Base-by-base conservation (phyloP, 257 asterid species). In the Jaltomata sinuosa region DNA sequence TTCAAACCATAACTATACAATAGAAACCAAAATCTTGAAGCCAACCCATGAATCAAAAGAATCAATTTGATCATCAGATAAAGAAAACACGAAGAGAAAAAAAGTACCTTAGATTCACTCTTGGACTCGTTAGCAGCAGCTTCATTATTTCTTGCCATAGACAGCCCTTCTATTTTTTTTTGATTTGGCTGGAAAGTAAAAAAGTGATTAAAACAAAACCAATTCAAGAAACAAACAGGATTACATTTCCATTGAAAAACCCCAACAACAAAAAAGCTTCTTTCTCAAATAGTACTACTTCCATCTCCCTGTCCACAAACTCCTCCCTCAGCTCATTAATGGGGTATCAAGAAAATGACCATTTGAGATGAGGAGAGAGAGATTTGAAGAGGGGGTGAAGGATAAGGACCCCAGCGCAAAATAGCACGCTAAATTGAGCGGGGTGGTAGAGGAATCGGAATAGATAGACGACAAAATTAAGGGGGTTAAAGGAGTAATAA, bases 381-480 rank as follows among this genome's bases (percentile, higher is more conserved):
- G 69, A 68, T 55, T 6, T 34, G 47, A 18, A 18, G 68, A 36
- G 34, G 82, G 49, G 45, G 83, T 42, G 86, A 83, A 64, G 42
- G 87, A 77, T 67, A 49, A 12, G 72, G 22, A 27, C 14, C 29
- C 81, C 5, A 11, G 84, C 79, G 84, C 84, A 82, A 4, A 10
- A 11, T 62, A 82, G 65, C 32, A 5, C 5, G 38, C 84, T 76
- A 57, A 42, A 19, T 50, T 82, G 79, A 74, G 85, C 36, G 85
- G 65, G 77, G 87, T 29, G 83, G 78, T 71, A 86, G 82, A 15
- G 50, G 32, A 38, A 18, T 21, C n/a, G 2, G 72, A 53, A 84
- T 85, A 68, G 81, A 69, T 81, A 25, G 71, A 82, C 84, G 92
- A 71, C 84, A 82, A 62, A n/a, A 32, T 16, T 11, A n/a, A n/a